These are phyloP conservation scores for Musa beccarii DNA, from an alignment of 176 grass and related monocot species.

Conservation along the genomic window DNA sequence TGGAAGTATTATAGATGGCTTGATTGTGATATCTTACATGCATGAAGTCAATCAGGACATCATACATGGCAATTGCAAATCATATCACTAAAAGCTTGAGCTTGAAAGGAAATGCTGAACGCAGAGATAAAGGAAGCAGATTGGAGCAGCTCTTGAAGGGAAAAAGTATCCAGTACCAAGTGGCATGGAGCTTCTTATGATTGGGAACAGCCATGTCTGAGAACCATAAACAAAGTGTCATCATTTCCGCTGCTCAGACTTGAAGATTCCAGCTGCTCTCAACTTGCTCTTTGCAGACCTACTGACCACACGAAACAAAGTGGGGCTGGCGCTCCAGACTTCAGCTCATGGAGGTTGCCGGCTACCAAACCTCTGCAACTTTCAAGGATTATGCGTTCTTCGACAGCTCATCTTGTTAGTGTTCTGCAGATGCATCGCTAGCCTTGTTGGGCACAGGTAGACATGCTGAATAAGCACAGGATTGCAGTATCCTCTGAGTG, in stretches of 20 bases:
- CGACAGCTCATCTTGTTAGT: neutral
- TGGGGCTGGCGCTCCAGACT: neutral
- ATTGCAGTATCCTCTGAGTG: neutral
- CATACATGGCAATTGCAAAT: no score
- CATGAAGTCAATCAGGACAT: no score
- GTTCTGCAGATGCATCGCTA: neutral
- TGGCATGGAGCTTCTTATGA: neutral
- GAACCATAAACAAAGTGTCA: neutral
- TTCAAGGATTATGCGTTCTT: neutral
- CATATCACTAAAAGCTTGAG: no score
- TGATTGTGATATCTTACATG: no score
- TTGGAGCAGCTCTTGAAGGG: no score
- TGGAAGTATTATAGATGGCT: no score
- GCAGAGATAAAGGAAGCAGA: neutral
- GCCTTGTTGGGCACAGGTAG: neutral
- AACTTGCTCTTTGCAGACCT: neutral
- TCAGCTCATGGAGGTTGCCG: neutral
- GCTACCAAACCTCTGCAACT: neutral
- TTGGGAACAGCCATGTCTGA: neutral
- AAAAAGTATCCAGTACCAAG: neutral
- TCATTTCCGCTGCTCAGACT: neutral
- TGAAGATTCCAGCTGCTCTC: neutral
- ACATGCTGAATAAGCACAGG: neutral
- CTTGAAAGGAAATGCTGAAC: neutral
- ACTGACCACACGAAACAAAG: constrained; percentile 2